Percentiles rank a stretch among this genome's conserved stretches.
phyloP scores from a whole-genome alignment of 192 early-diverging fungal genomes.

The Dimargaris verticillata region DNA sequence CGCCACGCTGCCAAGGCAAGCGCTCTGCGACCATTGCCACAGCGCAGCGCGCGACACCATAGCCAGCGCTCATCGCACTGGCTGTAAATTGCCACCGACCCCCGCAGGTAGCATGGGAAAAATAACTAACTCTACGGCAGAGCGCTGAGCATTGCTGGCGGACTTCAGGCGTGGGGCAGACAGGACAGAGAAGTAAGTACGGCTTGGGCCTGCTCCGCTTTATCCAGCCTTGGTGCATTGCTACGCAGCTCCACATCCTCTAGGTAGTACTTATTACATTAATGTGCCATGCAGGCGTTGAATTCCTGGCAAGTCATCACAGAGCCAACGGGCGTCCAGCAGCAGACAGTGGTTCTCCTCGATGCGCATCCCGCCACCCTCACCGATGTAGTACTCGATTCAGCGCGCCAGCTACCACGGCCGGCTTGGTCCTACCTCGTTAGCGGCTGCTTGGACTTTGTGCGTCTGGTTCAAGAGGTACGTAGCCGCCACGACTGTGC shows the following conservation, averaged over 20 bases:
- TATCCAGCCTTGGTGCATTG: neutral
- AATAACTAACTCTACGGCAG: no score
- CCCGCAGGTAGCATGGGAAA: no score
- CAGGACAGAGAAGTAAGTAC: no score
- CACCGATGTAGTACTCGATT: neutral
- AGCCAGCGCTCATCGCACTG: no score
- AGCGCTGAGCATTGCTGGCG: no score
- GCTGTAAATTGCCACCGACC: no score
- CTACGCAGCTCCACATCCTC: neutral
- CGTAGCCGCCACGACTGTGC: neutral
- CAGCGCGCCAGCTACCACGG: neutral
- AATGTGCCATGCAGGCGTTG: neutral
- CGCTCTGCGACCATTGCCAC: no score
- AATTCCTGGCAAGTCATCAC: neutral
- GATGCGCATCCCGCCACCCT: slow-evolving; percentile 3
- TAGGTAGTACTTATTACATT: neutral
- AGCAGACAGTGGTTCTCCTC: neutral
- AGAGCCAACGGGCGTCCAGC: neutral
- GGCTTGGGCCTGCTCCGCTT: neutral
- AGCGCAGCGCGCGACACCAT: no score
- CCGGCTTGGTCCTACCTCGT: slow-evolving; percentile 4
- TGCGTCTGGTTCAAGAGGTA: neutral
- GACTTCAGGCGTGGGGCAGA: no score
- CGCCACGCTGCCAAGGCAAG: no score
- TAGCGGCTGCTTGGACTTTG: neutral